Evolutionary conservation across 192 early-diverging fungal species (phyloP), one percentile per base, ranked within the genome.

Genomic region (Diversispora eburnea): DNA sequence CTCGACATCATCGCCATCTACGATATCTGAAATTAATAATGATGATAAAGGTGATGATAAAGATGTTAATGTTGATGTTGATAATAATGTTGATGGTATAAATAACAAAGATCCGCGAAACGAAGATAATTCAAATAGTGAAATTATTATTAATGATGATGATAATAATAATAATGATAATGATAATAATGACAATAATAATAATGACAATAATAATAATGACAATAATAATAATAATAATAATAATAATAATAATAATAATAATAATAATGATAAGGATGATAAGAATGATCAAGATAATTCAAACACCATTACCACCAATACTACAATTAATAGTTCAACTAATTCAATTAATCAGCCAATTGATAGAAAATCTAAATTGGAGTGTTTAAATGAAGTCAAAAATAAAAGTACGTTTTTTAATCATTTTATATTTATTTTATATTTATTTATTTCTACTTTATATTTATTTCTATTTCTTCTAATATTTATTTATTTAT

Each of bases 371-470:
- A 83, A 86, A 56, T 76, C 84, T 33, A 92, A 91, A 73, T 78
- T 88, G 19, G 85, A 91, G 55, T 78, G 95, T 79, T 98, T 95
- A 95, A 88, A 93, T 56, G 90, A 95, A 61, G 85, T 98, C 72
- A 98, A 98, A 82, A 66, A 92, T 15, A 83, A 88, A 76, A 93
- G 92, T 91, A 82, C 65, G 82, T 61, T 41, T 5, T 33, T 20
- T 5, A 48, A 55, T 33, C 15, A 66, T 20, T 62, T 62, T 68
- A 22, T 42, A 9, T 22, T 7, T 22, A 41, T 13, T 51, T 22
- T 48, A 45, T 42, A 12, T 42, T 22, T 22, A 3, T 9, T 4
- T 63, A 9, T 51, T 60, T 66, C 5, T 60, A 56, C 61, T 43
- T 48, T 48, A 0, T 71, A 12, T 17, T 19, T 19, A 57, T n/a